Evolutionary conservation across 768 basidiomycete genomes (phyloP).

Genomic region (Amanita rimosa): DNA sequence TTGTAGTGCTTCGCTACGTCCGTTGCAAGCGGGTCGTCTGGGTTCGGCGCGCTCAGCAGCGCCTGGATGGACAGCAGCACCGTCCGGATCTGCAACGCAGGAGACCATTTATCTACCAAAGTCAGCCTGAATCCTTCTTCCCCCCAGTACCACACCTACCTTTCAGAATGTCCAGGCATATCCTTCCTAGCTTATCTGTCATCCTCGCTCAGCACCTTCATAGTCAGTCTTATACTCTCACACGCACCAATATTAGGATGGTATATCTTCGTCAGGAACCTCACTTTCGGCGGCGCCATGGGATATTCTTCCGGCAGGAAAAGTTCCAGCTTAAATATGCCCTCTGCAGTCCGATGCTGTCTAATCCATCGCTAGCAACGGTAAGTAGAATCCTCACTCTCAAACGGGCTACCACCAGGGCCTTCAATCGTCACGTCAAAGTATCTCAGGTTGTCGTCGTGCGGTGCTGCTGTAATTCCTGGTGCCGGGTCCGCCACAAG

Average conservation of each 20-base stretch:
- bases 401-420: constrained; percentile 89
- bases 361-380: constrained; percentile 1
- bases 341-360: constrained; percentile 38
- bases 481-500: constrained; percentile 95
- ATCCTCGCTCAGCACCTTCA: constrained; percentile 3
- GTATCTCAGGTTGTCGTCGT: constrained; percentile 96
- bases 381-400: constrained; percentile 34
- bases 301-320: constrained; percentile 99
- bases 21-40: constrained; percentile 89
- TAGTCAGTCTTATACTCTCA: neutral
- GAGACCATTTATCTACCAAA: constrained; percentile 91
- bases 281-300: constrained; percentile 97
- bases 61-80: constrained; percentile 96
- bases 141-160: constrained; percentile 31
- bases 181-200: constrained; percentile 93
- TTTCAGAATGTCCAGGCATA: constrained; percentile 97
- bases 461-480: constrained; percentile 90
- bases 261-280: constrained; percentile 97
- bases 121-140: neutral
- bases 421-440: constrained; percentile 98
- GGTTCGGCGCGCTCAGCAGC: constrained; percentile 92
- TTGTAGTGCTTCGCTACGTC: constrained; percentile 99
- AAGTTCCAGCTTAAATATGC: constrained; percentile 90
- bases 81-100: constrained; percentile 96
- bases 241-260: constrained; percentile 96